Evolutionary conservation across 2,329 filamentous ascomycete genomes (phyloP).

Genomic region (Mycosphaerella sp.): DNA sequence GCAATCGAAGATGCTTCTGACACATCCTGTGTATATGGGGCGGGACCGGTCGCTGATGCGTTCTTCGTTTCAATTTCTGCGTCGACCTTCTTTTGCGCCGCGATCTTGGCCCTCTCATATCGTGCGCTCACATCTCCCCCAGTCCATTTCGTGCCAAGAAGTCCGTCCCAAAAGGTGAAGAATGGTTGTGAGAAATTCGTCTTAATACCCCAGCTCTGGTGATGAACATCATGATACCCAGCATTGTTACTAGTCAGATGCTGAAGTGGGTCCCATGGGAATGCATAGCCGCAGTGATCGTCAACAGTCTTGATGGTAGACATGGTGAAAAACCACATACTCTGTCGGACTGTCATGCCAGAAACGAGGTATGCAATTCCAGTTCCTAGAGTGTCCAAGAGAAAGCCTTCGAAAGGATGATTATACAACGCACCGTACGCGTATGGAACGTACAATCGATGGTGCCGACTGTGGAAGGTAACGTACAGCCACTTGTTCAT

Average conservation of each 20-base stretch:
- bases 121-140: constrained; percentile 57
- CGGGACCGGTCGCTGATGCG: not conserved
- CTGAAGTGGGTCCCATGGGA: constrained; percentile 92
- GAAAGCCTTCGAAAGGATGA: constrained; percentile 87
- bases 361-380: constrained; percentile 75
- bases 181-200: constrained; percentile 76
- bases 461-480: constrained; percentile 89
- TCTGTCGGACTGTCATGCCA: constrained; percentile 77
- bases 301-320: constrained; percentile 95
- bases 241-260: constrained; percentile 91
- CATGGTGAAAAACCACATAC: constrained; percentile 80
- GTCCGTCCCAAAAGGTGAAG: constrained; percentile 90
- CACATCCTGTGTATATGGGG: constrained; percentile 28
- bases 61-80: constrained; percentile 36
- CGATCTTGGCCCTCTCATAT: constrained; percentile 52
- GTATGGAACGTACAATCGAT: constrained; percentile 95
- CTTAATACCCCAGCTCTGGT: constrained; percentile 99
- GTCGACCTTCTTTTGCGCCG: constrained; percentile 53
- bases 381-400: constrained; percentile 84
- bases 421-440: constrained; percentile 97
- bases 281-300: constrained; percentile 93
- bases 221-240: constrained; percentile 94
- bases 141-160: constrained; percentile 76
- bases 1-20: constrained; percentile 22
- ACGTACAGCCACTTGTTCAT: constrained; percentile 95